Base-by-base conservation (phyloP, 768 basidiomycete species). In the Lepiota venenata region DNA sequence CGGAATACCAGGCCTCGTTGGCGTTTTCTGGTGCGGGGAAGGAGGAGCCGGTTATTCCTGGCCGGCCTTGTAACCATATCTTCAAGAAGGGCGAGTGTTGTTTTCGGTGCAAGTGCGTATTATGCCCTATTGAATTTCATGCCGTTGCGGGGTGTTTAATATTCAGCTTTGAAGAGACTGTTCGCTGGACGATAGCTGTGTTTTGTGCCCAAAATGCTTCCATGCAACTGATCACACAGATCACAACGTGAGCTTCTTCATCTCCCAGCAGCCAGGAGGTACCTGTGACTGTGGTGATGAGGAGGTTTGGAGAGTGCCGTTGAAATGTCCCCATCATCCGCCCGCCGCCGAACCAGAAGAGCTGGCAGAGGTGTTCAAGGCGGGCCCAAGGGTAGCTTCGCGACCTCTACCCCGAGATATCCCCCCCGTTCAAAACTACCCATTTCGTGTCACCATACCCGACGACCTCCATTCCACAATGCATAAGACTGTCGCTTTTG, bases 221-320 rank as follows among this genome's bases (percentile, higher is more conserved):
- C 87, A 91, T 61, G 81, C 88, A 1, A 88, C 90, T n/a, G 79
- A 88, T 53, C 96, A 98, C 65, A 71, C 74, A 18, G 85, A 84
- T 42, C 96, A 98, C 72, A 96, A 93, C 59, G 85, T 98, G 61
- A 88, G 88, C 56, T 95, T 98, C 74, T 93, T 91, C 69, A 88
- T 96, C 60, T 87, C 90, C 7, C 91, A 91, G 55, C 93, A 97
- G 61, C 87, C 90, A 0, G 90, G 93, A 6, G 91, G 93, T 4
- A 94, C 91, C 61, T 99, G 97, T 65, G 94, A 98, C 69, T 98
- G 96, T 62, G 93, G 93, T 14, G 95, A 98, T 63, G 75, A 80
- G 20, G 89, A 96, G 63, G 91, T 92, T 1, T 98, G 94, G 93
- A 79, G 84, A 32, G 62, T 65, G 4, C 73, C 81, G 4, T 77